These are phyloP conservation scores for Chaetomium fimeti DNA, from an alignment of 495 filamentous ascomycete genomes.

Conservation along the genomic window DNA sequence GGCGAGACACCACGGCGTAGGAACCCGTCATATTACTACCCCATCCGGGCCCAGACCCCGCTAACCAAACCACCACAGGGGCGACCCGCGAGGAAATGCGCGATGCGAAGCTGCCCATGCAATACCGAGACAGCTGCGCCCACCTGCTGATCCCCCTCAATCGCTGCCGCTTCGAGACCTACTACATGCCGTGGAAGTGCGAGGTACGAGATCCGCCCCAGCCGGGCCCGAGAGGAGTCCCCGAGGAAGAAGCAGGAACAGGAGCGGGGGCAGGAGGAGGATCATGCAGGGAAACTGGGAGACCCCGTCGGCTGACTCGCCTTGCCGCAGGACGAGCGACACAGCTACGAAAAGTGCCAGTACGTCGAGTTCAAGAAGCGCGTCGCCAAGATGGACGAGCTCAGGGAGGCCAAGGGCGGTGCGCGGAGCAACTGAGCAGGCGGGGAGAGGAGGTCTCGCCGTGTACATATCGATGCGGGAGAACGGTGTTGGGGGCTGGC, in stretches of 20 bases:
- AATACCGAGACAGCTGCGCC: slow-evolving; percentile 92
- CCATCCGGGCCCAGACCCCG: not conserved
- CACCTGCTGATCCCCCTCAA: slow-evolving; percentile 93
- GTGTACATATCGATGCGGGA: slow-evolving; percentile 14
- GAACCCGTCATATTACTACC: slow-evolving; percentile 3
- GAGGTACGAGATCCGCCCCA: slow-evolving; percentile 62
- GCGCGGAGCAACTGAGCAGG: slow-evolving; percentile 76
- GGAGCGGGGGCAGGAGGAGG: not conserved
- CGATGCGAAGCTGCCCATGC: slow-evolving; percentile 79
- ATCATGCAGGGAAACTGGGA: not conserved
- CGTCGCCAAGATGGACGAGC: slow-evolving; percentile 96
- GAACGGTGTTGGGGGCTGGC: not conserved
- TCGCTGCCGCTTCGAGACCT: slow-evolving; percentile 85
- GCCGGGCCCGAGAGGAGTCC: not conserved
- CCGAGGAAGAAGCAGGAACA: not conserved
- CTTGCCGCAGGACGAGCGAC: slow-evolving; percentile 73
- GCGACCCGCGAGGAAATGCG: slow-evolving; percentile 91
- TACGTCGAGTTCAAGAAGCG: slow-evolving; percentile 98
- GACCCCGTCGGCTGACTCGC: slow-evolving; percentile 3
- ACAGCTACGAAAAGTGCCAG: slow-evolving; percentile 98
- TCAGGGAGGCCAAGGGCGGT: slow-evolving; percentile 80
- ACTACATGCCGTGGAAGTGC: slow-evolving; percentile 97
- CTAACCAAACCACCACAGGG: slow-evolving; percentile 37
- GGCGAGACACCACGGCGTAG: slow-evolving; percentile 41
- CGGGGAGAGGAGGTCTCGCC: not conserved